These are phyloP conservation scores for Neopestalotiopsis clavispora DNA, from an alignment of 2,329 filamentous ascomycete species.

Conservation along the genomic window DNA sequence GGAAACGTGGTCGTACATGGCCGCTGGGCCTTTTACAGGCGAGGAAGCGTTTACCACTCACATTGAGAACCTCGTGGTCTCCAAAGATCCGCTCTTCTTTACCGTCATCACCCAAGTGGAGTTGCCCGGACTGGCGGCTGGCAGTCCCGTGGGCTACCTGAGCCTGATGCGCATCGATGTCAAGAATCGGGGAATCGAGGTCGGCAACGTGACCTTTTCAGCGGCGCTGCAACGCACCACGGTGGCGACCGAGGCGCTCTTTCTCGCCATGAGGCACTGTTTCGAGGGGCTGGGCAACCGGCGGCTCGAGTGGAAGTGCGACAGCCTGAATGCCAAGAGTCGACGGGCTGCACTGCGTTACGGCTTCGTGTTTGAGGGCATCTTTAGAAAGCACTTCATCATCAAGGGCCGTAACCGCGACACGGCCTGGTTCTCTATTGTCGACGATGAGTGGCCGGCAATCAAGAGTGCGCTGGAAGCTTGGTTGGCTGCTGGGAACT, in stretches of 20 bases:
- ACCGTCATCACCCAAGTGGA: slow-evolving; percentile 27
- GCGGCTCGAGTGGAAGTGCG: slow-evolving; percentile 69
- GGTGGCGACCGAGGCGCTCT: slow-evolving; percentile 62
- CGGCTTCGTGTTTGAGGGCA: slow-evolving; percentile 64
- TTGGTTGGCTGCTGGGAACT: slow-evolving; percentile 62
- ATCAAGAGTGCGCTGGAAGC: slow-evolving; percentile 50
- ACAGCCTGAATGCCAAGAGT: slow-evolving; percentile 59
- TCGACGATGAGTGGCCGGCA: slow-evolving; percentile 62
- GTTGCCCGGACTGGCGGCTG: slow-evolving; percentile 17
- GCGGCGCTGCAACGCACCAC: slow-evolving; percentile 55
- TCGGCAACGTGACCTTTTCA: slow-evolving; percentile 61
- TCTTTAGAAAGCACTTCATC: slow-evolving; percentile 66
- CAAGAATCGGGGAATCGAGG: slow-evolving; percentile 56
- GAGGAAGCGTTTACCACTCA: slow-evolving; percentile 24
- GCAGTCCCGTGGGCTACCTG: slow-evolving; percentile 29
- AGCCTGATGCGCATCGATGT: slow-evolving; percentile 50
- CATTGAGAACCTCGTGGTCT: slow-evolving; percentile 23
- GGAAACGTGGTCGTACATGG: slow-evolving; percentile 28
- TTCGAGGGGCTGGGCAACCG: slow-evolving; percentile 60
- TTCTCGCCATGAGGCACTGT: slow-evolving; percentile 56
- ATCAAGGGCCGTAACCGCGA: slow-evolving; percentile 61
- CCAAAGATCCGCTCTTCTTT: slow-evolving; percentile 30
- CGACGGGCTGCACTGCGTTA: slow-evolving; percentile 58
- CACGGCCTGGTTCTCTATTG: slow-evolving; percentile 64
- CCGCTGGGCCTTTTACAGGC: slow-evolving; percentile 29